These are phyloP conservation scores for Fusarium oligoseptatum DNA, from an alignment of 2,329 filamentous ascomycete genomes.

Conservation along the genomic window DNA sequence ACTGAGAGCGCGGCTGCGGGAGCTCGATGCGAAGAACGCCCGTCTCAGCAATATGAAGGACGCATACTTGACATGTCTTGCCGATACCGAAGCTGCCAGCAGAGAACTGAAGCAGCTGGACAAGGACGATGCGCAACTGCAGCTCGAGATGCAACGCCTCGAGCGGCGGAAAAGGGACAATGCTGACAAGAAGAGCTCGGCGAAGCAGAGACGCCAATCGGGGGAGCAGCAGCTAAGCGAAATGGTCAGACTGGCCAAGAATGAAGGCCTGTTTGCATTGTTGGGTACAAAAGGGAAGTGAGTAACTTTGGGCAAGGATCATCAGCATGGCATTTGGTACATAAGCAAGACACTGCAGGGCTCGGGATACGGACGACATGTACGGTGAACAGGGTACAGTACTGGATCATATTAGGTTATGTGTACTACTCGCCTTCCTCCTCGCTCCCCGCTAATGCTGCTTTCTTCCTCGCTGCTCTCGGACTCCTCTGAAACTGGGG, in stretches of 20 bases:
- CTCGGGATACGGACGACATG: no score
- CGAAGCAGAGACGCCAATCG: background rate
- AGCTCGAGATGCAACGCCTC: background rate
- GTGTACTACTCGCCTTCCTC: no score
- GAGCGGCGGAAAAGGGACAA: background rate
- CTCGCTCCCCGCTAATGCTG: no score
- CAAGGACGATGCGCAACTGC: background rate
- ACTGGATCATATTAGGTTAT: no score
- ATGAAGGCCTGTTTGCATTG: background rate
- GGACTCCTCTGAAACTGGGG: background rate
- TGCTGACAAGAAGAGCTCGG: background rate
- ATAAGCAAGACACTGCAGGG: no score
- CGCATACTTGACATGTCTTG: background rate
- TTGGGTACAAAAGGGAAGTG: no score
- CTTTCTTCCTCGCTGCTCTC: background rate
- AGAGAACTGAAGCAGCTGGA: background rate
- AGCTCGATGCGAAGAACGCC: no score
- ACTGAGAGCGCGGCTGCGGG: no score
- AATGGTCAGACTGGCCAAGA: background rate
- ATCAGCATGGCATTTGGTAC: no score
- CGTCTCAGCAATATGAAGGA: background rate
- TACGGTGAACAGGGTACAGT: no score
- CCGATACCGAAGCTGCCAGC: background rate
- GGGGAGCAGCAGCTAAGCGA: background rate
- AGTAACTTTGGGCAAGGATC: no score